A percentile compares a stretch with the other conserved stretches of the same genome.
Evolutionary conservation across 2,329 filamentous ascomycete species (phyloP).

Genomic region (Alternaria novae-zelandiae): DNA sequence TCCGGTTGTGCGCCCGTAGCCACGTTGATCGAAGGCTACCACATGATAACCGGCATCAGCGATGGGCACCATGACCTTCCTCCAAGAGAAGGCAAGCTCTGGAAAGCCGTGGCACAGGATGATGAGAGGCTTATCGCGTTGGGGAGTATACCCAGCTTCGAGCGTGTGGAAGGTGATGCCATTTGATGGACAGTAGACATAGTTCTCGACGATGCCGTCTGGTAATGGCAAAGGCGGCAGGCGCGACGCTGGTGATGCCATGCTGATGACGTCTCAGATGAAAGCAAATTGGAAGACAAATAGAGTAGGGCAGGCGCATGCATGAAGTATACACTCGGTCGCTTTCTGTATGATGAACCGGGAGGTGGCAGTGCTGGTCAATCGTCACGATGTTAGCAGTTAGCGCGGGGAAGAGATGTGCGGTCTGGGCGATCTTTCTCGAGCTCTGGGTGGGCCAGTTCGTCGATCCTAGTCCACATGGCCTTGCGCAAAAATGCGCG

Average conservation of each 20-base stretch:
- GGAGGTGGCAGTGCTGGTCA: not conserved
- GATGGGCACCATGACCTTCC: slow-evolving; percentile 66
- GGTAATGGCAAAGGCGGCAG: slow-evolving; percentile 62
- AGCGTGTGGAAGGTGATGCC: slow-evolving; percentile 68
- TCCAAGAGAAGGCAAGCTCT: slow-evolving; percentile 73
- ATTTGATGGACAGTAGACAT: slow-evolving; percentile 61
- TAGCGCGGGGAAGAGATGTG: not conserved
- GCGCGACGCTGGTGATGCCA: slow-evolving; percentile 1
- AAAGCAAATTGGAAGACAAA: not conserved
- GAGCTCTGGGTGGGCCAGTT: not conserved
- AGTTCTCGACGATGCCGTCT: slow-evolving; percentile 60
- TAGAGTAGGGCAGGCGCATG: not conserved
- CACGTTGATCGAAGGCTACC: slow-evolving; percentile 71
- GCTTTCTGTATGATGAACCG: not conserved
- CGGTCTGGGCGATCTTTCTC: not conserved
- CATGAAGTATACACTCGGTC: not conserved
- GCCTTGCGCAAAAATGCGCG: not conserved
- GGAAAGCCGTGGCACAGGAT: slow-evolving; percentile 71
- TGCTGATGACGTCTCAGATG: not conserved
- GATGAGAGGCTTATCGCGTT: slow-evolving; percentile 59
- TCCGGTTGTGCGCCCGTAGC: slow-evolving; percentile 70
- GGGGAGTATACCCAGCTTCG: slow-evolving; percentile 56
- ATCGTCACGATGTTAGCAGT: not conserved
- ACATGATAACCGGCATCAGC: slow-evolving; percentile 68
- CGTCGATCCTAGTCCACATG: not conserved